Evolutionary conservation across 2,329 filamentous ascomycete species (phyloP), one percentile per base, ranked within the genome.

Genomic region (Tolypocladium ophioglossoides): DNA sequence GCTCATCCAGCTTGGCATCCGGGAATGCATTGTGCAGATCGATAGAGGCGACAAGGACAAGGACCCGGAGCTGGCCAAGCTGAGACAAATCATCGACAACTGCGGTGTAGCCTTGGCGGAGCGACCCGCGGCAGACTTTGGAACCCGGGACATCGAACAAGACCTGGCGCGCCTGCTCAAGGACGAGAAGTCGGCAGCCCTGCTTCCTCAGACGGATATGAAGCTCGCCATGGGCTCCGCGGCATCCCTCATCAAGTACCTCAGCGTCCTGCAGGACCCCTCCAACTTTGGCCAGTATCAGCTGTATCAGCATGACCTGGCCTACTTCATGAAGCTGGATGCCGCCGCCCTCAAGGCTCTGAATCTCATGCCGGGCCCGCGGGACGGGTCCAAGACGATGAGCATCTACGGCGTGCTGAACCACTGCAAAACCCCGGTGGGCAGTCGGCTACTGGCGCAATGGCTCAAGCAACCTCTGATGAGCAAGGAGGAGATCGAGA

Each of bases 381-480:
- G 91, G 59, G 94, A 99, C 65, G 94, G 94, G 2, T 82, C 90
- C n/a, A 97, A 96, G 74, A 95, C 84, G 1, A 99, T 99, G 94
- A 97, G 91, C 66, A 70, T 99, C 52, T 99, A 89, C 63, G 94
- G 94, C 0, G 75, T 99, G 20, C 77, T 99, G 44, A 97, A 99
- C 64, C 91, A 97, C 70, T 99, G 94, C 83, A 97, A 96, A 70
- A 99, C 94, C 1, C 89, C 94, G 0, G 85, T 95, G 1, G 94
- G 94, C 16, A 95, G 91, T 64, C 81, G 95, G 50, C 70, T 99
- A 55, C 76, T 99, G 34, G 86, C 92, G 1, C 95, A 99, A 67
- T 99, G 94, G 94, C 76, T 99, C 52, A 99, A 99, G 72, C 94
- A 99, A 69, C 94, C 94, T 0, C 74, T 99, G 40, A 99, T 99